Conservation (phyloP, 495 filamentous ascomycete genomes). For the Xylaria scruposa region DNA sequence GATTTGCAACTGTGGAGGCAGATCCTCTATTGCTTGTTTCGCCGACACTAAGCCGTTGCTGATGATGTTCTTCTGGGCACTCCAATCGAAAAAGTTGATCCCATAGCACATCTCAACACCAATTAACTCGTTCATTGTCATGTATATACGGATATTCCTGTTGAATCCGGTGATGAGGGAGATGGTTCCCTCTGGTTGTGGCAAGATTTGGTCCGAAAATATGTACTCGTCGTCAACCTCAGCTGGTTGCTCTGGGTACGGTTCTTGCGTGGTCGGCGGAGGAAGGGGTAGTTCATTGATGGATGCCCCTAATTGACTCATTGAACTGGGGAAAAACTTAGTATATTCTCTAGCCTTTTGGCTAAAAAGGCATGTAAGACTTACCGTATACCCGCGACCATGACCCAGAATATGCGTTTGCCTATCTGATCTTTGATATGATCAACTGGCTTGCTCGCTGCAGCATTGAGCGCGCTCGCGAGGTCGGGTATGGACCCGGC, state of each 20-base stretch:
- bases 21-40: slow-evolving; percentile 63
- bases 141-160: slow-evolving; percentile 73
- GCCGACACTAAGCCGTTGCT: slow-evolving; percentile 65
- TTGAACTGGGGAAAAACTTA: slow-evolving; percentile 50
- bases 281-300: slow-evolving; percentile 70
- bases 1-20: slow-evolving; percentile 68
- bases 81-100: slow-evolving; percentile 72
- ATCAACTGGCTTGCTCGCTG: slow-evolving; percentile 56
- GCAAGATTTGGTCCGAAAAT: slow-evolving; percentile 63
- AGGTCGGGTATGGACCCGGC: slow-evolving; percentile 20
- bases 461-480: slow-evolving; percentile 26
- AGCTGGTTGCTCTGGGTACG: slow-evolving; percentile 79
- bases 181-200: slow-evolving; percentile 66
- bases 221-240: slow-evolving; percentile 85
- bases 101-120: slow-evolving; percentile 79
- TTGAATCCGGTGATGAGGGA: slow-evolving; percentile 78
- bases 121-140: slow-evolving; percentile 69
- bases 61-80: slow-evolving; percentile 69
- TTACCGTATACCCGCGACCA: slow-evolving; percentile 69
- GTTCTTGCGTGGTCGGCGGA: slow-evolving; percentile 72
- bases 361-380: slow-evolving; percentile 23
- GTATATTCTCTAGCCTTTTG: slow-evolving; percentile 13
- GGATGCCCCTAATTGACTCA: slow-evolving; percentile 72
- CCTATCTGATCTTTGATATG: slow-evolving; percentile 79
- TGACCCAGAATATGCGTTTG: slow-evolving; percentile 79